These are phyloP conservation scores for Botrytis fabae DNA, from an alignment of 2,329 filamentous ascomycete species.

Conservation along the genomic window DNA sequence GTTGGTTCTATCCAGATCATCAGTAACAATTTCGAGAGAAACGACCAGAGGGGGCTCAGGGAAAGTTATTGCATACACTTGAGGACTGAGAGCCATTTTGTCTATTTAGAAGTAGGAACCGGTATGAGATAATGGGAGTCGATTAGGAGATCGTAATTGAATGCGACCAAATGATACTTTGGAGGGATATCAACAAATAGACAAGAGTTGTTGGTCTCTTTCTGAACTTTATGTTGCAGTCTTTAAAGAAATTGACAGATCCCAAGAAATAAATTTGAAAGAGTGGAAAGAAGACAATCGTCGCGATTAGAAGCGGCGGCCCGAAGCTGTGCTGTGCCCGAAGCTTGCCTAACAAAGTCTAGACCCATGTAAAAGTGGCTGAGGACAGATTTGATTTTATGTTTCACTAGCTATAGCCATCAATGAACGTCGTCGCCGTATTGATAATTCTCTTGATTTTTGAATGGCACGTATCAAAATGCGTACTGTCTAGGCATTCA, in stretches of 20 bases:
- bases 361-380: constrained; percentile 1
- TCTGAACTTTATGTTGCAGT: not conserved
- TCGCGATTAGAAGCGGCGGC: constrained; percentile 22
- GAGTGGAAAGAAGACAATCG: constrained; percentile 16
- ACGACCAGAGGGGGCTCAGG: constrained; percentile 21
- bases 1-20: constrained; percentile 67
- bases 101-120: constrained; percentile 27
- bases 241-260: constrained; percentile 11
- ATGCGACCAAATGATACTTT: constrained; percentile 26
- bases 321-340: not conserved
- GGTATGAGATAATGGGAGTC: not conserved
- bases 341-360: constrained; percentile 11
- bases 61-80: constrained; percentile 62
- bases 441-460: not conserved
- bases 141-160: constrained; percentile 27
- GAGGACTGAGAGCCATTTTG: constrained; percentile 65
- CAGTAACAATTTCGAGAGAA: constrained; percentile 24
- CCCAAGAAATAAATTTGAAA: constrained; percentile 3
- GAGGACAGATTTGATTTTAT: constrained; percentile 23
- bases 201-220: not conserved
- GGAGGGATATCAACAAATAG: not conserved
- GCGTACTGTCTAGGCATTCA: not conserved
- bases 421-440: not conserved
- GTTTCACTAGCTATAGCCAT: constrained; percentile 9
- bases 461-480: not conserved